These are phyloP conservation scores for Ruellia speciosa DNA, from an alignment of 305 asterid species.

Conservation along the genomic window DNA sequence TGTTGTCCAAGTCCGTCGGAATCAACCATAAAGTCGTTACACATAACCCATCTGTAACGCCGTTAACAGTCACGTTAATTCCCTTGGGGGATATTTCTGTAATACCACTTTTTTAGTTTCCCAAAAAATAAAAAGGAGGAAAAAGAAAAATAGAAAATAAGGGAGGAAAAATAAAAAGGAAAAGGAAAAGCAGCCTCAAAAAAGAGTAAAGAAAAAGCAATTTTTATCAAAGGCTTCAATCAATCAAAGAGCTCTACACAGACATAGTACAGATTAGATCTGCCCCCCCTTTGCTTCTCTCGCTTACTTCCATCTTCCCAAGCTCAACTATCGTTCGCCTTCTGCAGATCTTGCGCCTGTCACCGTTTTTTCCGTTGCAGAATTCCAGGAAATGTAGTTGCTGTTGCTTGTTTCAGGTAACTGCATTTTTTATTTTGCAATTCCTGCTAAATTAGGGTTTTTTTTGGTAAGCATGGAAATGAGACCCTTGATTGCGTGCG, in stretches of 20 bases:
- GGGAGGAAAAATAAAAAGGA: conserved; percentile 1
- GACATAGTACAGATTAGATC: conserved; percentile 30
- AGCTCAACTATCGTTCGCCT: conserved; percentile 18
- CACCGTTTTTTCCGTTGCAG: neutral
- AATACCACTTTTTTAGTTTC: no score
- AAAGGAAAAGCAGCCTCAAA: neutral
- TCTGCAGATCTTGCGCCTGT: conserved; percentile 23
- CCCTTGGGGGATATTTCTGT: no score
- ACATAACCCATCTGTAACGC: no score
- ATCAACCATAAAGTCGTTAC: no score
- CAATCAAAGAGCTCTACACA: conserved; percentile 23
- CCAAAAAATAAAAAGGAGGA: neutral
- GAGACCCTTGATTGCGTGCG: no score
- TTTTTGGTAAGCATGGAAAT: no score
- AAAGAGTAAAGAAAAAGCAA: neutral
- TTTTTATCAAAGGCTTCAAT: conserved; percentile 24
- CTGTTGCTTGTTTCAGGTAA: conserved; percentile 23
- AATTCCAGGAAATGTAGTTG: conserved; percentile 17
- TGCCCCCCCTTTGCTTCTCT: conserved; percentile 20
- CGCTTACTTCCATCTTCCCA: conserved; percentile 15
- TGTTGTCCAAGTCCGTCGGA: no score
- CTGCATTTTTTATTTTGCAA: conserved; percentile 16
- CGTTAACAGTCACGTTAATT: no score
- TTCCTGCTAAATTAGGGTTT: no score
- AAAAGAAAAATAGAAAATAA: conserved; percentile 4